These are phyloP conservation scores for Talaromyces borbonicus DNA, from an alignment of 495 filamentous ascomycete genomes.

Conservation along the genomic window DNA sequence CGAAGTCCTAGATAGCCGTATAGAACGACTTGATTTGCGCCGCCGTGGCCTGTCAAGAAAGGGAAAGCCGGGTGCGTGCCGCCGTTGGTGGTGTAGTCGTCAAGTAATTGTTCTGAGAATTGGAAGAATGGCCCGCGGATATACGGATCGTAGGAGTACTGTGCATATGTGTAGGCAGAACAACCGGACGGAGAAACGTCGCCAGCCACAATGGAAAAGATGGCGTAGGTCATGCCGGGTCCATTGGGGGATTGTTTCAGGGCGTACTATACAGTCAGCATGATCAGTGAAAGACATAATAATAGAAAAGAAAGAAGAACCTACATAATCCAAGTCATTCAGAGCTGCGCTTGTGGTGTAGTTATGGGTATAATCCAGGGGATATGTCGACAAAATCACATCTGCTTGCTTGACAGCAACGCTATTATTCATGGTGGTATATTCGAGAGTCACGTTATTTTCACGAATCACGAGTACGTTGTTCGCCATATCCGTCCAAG, in stretches of 20 bases:
- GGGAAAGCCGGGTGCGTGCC: conserved; percentile 57
- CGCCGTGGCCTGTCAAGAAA: conserved; percentile 59
- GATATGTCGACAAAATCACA: conserved; percentile 50
- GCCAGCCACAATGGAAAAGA: conserved; percentile 52
- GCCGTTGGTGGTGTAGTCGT: conserved; percentile 54
- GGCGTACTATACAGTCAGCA: conserved; percentile 43
- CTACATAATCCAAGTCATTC: conserved; percentile 47
- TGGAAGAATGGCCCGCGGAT: conserved; percentile 42
- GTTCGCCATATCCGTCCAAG: conserved; percentile 42
- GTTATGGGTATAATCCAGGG: conserved; percentile 43
- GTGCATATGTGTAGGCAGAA: conserved; percentile 52
- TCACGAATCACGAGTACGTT: conserved; percentile 44
- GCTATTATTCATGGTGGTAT: conserved; percentile 53
- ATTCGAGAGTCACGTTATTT: conserved; percentile 63
- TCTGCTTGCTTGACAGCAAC: conserved; percentile 58
- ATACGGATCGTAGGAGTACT: conserved; percentile 50
- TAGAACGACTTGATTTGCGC: conserved; percentile 50
- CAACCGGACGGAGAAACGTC: conserved; percentile 50
- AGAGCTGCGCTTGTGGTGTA: conserved; percentile 43
- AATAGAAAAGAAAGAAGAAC: conserved; percentile 10
- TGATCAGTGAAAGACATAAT: not conserved
- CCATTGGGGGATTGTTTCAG: conserved; percentile 52
- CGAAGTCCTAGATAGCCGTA: conserved; percentile 55
- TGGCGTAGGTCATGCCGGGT: conserved; percentile 59
- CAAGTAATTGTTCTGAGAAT: conserved; percentile 58